These are phyloP conservation scores for Clitopilus passeckerianus DNA, from an alignment of 768 basidiomycete species.

Conservation along the genomic window DNA sequence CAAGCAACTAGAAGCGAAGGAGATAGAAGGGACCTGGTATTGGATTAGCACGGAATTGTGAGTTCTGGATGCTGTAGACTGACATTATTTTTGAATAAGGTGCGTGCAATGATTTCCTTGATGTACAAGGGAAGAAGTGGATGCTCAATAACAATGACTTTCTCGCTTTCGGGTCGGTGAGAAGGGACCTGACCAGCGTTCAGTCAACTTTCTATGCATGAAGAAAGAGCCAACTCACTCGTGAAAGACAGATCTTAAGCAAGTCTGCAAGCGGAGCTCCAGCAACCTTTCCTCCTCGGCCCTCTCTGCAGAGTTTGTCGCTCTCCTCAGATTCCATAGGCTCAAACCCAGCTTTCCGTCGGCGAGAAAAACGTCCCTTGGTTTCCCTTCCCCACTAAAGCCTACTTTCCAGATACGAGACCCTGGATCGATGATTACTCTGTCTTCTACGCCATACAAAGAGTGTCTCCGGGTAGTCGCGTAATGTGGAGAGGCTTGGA, in stretches of 20 bases:
- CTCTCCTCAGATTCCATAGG: conserved; percentile 59
- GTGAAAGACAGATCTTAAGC: conserved; percentile 76
- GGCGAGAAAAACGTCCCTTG: conserved; percentile 80
- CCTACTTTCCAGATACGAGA: conserved; percentile 96
- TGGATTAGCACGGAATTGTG: neutral
- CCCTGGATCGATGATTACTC: conserved; percentile 92
- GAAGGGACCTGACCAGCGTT: conserved; percentile 51
- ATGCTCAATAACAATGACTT: conserved; percentile 93
- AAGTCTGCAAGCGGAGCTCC: conserved; percentile 61
- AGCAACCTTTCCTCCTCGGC: conserved; percentile 74
- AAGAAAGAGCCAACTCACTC: conserved; percentile 48
- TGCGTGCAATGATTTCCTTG: conserved; percentile 82
- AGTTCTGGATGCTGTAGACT: conserved; percentile 7
- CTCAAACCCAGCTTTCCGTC: conserved; percentile 34
- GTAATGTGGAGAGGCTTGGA: conserved; percentile 80
- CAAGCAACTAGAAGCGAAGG: conserved; percentile 86
- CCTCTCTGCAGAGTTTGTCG: conserved; percentile 47
- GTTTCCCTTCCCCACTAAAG: conserved; percentile 92
- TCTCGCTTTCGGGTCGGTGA: conserved; percentile 92
- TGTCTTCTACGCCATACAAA: conserved; percentile 94
- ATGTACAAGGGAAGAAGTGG: conserved; percentile 81
- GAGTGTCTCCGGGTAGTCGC: conserved; percentile 85
- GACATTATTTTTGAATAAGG: conserved; percentile 91
- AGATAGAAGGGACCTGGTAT: conserved; percentile 83
- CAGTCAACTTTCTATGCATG: neutral